Evolutionary conservation across 148 eudicot species (phyloP), one percentile per base, ranked within the genome.

Genomic region (Polygonum maritimum): DNA sequence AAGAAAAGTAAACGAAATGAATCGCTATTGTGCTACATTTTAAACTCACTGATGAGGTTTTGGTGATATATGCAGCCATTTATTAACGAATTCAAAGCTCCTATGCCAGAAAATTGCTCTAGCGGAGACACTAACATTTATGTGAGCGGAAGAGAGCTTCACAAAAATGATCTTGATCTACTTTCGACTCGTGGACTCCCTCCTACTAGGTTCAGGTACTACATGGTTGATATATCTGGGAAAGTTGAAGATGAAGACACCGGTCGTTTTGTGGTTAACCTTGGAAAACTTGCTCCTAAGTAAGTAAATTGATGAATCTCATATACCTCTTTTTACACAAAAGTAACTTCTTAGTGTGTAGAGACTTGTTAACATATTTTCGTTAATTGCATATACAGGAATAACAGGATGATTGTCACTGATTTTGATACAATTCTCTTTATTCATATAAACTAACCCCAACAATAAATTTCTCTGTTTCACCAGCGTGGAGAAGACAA

Each of bases 211-310:
- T 77, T 86, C 67, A 88, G 79, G 71, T 83, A 78, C 60, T 93
- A 91, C 74, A 65, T 85, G 15, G 74, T 93, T 55, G 92, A 89
- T 77, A 86, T 89, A 16, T 82, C 88, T 21, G 98, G 98, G 45
- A 84, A 80, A 78, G 92, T 88, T 76, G 67, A 87, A 67, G 92
- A 93, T 76, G 94, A 86, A 75, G 79, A 84, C 65, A 89, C 90
- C 49, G 80, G 86, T 69, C 90, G 91, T 80, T 87, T 85, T 73
- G 75, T 93, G 33, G 88, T 83, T 26, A 80, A 82, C 81, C 90
- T 93, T 18, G 98, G 98, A 74, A 88, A 85, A 80, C 97, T 93
- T 77, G 97, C 98, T 67, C 98, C 98, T 14, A 87, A 96, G 97
- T 93, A 80, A 89, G 92, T 89, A 65, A 69, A 71, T 41, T 58